A percentile compares a stretch with the other conserved stretches of the same genome.
Evolutionary conservation across 495 filamentous ascomycete species (phyloP).

Genomic region (Hypoxylon lenormandii): DNA sequence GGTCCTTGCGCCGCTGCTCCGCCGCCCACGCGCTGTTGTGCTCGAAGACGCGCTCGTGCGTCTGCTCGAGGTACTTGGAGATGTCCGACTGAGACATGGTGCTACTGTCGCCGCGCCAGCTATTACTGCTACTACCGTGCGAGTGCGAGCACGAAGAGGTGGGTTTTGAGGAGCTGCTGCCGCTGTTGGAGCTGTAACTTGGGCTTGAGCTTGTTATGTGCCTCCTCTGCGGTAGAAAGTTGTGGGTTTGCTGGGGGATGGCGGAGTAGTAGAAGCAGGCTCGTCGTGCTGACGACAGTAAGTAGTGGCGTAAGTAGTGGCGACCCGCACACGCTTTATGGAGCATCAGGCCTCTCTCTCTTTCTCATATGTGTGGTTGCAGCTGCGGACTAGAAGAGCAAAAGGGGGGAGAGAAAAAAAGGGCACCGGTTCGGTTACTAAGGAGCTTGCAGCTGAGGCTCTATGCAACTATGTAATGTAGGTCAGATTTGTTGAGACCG

Average conservation of each 20-base stretch:
- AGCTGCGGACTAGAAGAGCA: constrained; percentile 3
- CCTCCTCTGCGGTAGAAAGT: constrained; percentile 16
- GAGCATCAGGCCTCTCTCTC: constrained; percentile 30
- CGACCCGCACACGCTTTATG: constrained; percentile 25
- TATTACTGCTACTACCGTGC: too few species aligned
- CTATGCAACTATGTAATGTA: background rate
- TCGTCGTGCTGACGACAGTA: constrained; percentile 25
- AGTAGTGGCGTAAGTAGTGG: too few species aligned
- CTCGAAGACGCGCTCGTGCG: constrained; percentile 67
- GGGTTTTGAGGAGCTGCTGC: too few species aligned
- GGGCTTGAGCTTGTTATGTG: constrained; percentile 18
- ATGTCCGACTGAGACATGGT: constrained; percentile 57
- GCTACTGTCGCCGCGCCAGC: too few species aligned
- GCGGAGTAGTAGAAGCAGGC: constrained; percentile 5
- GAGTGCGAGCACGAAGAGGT: constrained; percentile 14
- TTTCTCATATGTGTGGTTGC: constrained; percentile 8
- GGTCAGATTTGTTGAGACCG: constrained; percentile 37
- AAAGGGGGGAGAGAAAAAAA: background rate
- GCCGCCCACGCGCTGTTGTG: constrained; percentile 67
- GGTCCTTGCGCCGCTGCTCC: constrained; percentile 62
- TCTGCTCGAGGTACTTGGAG: constrained; percentile 58
- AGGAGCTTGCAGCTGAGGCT: too few species aligned
- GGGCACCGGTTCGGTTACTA: background rate
- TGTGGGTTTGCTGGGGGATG: background rate
- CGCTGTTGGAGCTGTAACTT: too few species aligned